Base-by-base conservation (phyloP, 179 eudicot species). In the Camellia oleifera region DNA sequence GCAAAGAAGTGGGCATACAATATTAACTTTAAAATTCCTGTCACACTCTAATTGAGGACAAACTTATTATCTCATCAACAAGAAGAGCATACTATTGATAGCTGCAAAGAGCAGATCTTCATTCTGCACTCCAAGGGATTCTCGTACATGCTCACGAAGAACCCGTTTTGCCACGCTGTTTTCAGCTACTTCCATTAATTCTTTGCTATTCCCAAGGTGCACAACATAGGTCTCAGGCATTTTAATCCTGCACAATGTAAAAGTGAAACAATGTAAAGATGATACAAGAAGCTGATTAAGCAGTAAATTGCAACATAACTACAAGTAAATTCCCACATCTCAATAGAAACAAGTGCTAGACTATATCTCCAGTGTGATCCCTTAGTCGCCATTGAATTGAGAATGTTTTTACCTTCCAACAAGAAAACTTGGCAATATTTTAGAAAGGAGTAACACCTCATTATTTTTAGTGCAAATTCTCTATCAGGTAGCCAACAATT, bases 141-240 rank as follows among this genome's bases (percentile, higher is more conserved):
- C 97, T 64, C 96, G 86, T 42, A 93, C 89, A 88, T 93, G 96
- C 85, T 93, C 97, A 45, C 94, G 88, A 58, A 93, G 82, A 83
- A 92, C 88, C 83, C 92, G 90, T 82, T 88, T 93, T n/a, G 97
- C 97, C 69, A 92, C 91, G 69, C 84, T 88, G 81, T 86, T 87
- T 79, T 92, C 96, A 78, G 97, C 97, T 48, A 93, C 91, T 80
- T 92, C 94, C 96, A 92, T 93, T 77, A 93, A 88, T n/a, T 92
- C 97, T 74, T 92, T 92, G 86, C 97, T 93, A 71, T 93, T 91
- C n/a, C 97, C 97, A 83, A 93, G 97, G 88, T 93, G 97, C 75
- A 93, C 32, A 26, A 26, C 32, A 26, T 26, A 26, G 32, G 32
- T 26, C 32, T 26, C 32, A 26, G 32, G 32, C 32, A 26, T 26